These are phyloP conservation scores for Penicillium dipodomyicola DNA, from an alignment of 495 filamentous ascomycete species.

Conservation along the genomic window DNA sequence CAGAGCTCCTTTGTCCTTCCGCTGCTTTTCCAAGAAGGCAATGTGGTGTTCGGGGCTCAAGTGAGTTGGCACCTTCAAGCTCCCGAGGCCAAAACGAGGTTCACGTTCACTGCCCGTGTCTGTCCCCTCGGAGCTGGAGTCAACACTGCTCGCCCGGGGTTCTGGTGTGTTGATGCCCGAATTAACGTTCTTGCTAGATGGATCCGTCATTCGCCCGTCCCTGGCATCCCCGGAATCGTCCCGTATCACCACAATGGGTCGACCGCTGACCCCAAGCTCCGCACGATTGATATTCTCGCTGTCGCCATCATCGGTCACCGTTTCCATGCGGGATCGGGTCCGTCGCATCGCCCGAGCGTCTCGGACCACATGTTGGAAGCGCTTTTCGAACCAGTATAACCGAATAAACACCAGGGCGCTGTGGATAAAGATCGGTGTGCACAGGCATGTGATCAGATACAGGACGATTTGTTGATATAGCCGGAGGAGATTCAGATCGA, in stretches of 20 bases:
- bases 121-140: conserved; percentile 21
- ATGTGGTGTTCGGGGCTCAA: conserved; percentile 72
- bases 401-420: conserved; percentile 84
- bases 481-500: conserved; percentile 70
- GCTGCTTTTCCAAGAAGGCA: conserved; percentile 79
- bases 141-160: conserved; percentile 17
- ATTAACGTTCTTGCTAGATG: conserved; percentile 16
- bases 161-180: conserved; percentile 28
- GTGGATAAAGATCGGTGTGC: conserved; percentile 90
- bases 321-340: conserved; percentile 56
- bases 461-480: conserved; percentile 76
- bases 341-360: conserved; percentile 54
- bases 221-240: conserved; percentile 37
- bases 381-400: conserved; percentile 96
- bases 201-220: conserved; percentile 24
- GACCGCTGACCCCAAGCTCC: conserved; percentile 67
- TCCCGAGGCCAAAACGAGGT: conserved; percentile 28
- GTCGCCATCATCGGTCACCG: conserved; percentile 51
- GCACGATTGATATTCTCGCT: conserved; percentile 45
- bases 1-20: conserved; percentile 69
- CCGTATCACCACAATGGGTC: conserved; percentile 73
- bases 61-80: conserved; percentile 50
- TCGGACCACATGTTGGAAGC: conserved; percentile 75
- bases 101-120: conserved; percentile 16
- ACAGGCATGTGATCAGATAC: conserved; percentile 67